These are phyloP conservation scores for Eutrema heterophyllum DNA, from an alignment of 345 rosid genomes.

Conservation along the genomic window DNA sequence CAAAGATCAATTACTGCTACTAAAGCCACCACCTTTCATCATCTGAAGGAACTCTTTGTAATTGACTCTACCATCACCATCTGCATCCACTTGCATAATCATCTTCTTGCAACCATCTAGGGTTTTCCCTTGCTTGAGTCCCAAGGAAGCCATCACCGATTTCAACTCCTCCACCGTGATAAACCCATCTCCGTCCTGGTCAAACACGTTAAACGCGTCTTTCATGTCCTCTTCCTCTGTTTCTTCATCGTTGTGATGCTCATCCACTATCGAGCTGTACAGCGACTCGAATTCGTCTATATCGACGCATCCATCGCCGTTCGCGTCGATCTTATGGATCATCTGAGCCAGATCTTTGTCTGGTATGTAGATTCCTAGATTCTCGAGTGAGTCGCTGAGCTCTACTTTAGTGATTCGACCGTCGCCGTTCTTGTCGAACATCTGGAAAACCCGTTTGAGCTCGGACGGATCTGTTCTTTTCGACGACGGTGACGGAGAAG, in stretches of 20 bases:
- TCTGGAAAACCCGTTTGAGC: constrained; percentile 31
- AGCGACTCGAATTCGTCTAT: constrained; percentile 31
- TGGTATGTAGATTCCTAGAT: constrained; percentile 36
- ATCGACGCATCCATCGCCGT: constrained; percentile 35
- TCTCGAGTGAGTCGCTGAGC: constrained; percentile 33
- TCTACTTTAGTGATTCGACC: constrained; percentile 33
- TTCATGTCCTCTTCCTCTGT: constrained; percentile 38
- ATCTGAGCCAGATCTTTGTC: constrained; percentile 30
- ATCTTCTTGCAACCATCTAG: constrained; percentile 33
- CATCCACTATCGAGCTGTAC: constrained; percentile 29
- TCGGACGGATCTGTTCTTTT: constrained; percentile 22
- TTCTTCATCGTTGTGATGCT: constrained; percentile 27
- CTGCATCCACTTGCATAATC: constrained; percentile 34
- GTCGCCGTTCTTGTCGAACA: constrained; percentile 36
- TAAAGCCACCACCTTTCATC: constrained; percentile 34
- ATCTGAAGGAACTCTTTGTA: constrained; percentile 35
- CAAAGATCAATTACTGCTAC: constrained; percentile 21
- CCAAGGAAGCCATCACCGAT: constrained; percentile 32
- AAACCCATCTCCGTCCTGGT: constrained; percentile 34
- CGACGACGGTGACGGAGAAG: background rate
- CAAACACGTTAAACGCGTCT: constrained; percentile 38
- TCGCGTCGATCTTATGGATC: constrained; percentile 28
- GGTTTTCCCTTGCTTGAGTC: constrained; percentile 33
- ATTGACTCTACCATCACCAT: constrained; percentile 37
- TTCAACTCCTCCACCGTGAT: constrained; percentile 34